Evolutionary conservation across 2,329 filamentous ascomycete genomes (phyloP).

Genomic region (Huntiella moniliformis): DNA sequence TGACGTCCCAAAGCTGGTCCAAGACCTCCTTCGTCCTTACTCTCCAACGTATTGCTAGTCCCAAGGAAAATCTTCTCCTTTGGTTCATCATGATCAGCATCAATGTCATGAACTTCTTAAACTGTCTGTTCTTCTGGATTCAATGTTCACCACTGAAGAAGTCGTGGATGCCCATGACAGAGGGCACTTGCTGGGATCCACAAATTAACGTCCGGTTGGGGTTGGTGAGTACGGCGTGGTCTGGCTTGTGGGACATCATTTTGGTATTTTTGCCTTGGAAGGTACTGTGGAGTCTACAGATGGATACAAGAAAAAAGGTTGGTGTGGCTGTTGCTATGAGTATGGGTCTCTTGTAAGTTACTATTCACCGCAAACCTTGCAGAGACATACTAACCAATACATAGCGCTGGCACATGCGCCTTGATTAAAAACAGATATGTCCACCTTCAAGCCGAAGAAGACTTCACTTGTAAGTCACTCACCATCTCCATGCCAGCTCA

Average conservation of each 20-base stretch:
- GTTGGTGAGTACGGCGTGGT: slow-evolving; percentile 10
- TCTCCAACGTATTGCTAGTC: slow-evolving; percentile 15
- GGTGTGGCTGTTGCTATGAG: slow-evolving; percentile 16
- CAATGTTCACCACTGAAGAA: slow-evolving; percentile 16
- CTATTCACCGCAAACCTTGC: too few relatives aligned
- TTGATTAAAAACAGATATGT: slow-evolving; percentile 7
- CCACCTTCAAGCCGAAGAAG: slow-evolving; percentile 1
- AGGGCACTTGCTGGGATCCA: slow-evolving; percentile 15
- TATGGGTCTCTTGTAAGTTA: slow-evolving; percentile 16
- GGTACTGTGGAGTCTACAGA: slow-evolving; percentile 16
- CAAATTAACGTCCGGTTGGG: slow-evolving; percentile 7
- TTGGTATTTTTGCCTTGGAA: slow-evolving; percentile 15
- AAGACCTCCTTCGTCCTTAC: slow-evolving; percentile 17
- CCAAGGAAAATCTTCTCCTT: slow-evolving; percentile 15
- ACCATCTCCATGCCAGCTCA: background rate
- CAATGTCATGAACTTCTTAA: slow-evolving; percentile 14
- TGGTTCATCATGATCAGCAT: slow-evolving; percentile 16
- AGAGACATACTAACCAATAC: background rate
- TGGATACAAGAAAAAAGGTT: slow-evolving; percentile 16
- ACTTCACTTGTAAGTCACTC: slow-evolving; percentile 7
- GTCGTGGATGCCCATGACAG: slow-evolving; percentile 13
- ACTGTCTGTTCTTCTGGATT: slow-evolving; percentile 16
- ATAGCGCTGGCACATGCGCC: slow-evolving; percentile 8
- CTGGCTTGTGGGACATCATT: slow-evolving; percentile 13
- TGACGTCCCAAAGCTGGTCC: slow-evolving; percentile 12